Percentiles rank a stretch among this genome's conserved stretches.
phyloP scores from a whole-genome alignment of 306 rosid genomes.

The Prunus mira region DNA sequence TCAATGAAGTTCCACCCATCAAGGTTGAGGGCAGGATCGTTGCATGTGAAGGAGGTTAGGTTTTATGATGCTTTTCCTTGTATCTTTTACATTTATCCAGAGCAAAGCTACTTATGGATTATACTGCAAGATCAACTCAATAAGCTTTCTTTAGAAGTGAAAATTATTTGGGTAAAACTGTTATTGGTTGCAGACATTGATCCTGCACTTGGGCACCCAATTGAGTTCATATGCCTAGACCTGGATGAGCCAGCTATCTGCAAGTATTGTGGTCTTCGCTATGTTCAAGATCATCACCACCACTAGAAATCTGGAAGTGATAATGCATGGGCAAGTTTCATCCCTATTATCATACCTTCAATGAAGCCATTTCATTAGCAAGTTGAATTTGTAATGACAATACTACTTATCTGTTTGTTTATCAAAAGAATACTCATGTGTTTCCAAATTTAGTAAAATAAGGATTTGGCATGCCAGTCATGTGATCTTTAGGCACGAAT shows the following conservation, averaged over 20 bases:
- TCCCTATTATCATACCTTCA: conserved; percentile 16
- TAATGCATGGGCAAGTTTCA: conserved; percentile 13
- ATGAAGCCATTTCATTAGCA: conserved; percentile 18
- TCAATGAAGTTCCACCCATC: conserved; percentile 94
- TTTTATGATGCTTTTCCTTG: not conserved
- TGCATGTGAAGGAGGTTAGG: conserved; percentile 94
- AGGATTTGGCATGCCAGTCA: conserved; percentile 31
- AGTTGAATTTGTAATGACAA: conserved; percentile 28
- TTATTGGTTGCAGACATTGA: conserved; percentile 57
- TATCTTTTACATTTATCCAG: not conserved
- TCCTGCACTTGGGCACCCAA: conserved; percentile 90
- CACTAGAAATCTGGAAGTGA: conserved; percentile 37
- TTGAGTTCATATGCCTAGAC: conserved; percentile 89
- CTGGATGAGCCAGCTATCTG: conserved; percentile 71
- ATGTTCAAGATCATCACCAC: conserved; percentile 68
- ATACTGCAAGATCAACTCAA: not conserved
- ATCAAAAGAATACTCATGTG: not conserved
- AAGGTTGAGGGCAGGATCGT: conserved; percentile 90
- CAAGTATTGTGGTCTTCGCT: conserved; percentile 93
- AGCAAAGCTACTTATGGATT: conserved; percentile 2
- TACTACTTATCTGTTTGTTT: not conserved
- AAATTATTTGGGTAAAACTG: conserved; percentile 1
- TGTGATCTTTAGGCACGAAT: conserved; percentile 5
- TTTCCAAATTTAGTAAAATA: conserved; percentile 38
- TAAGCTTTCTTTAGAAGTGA: not conserved